phyloP scores from a whole-genome alignment of 306 rosid genomes.

The Hippophae rhamnoides region DNA sequence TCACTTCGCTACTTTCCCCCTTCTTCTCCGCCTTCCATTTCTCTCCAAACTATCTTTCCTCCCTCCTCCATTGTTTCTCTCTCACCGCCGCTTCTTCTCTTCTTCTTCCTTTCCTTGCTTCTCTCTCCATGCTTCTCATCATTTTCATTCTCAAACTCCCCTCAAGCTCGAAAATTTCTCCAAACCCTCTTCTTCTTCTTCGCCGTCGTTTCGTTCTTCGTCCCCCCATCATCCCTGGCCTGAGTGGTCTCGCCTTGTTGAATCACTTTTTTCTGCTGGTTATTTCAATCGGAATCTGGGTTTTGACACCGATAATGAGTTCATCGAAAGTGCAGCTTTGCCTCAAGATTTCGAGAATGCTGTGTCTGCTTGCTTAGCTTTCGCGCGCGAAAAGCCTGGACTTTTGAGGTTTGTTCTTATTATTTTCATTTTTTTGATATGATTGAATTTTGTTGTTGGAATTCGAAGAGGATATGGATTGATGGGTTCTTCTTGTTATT shows the following conservation, averaged over 20 bases:
- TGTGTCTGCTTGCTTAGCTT: constrained; percentile 49
- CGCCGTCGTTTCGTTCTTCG: constrained; percentile 5
- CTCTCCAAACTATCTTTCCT: background rate
- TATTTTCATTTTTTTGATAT: background rate
- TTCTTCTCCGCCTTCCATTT: constrained; percentile 14
- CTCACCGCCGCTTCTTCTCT: background rate
- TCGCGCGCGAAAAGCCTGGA: constrained; percentile 48
- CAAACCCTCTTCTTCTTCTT: constrained; percentile 2
- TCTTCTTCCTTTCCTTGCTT: constrained; percentile 7
- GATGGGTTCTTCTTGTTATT: background rate
- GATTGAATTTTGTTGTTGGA: background rate
- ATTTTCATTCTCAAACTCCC: constrained; percentile 29
- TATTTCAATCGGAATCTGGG: constrained; percentile 16
- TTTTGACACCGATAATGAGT: constrained; percentile 14
- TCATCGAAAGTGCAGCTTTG: constrained; percentile 5
- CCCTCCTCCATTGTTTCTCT: background rate
- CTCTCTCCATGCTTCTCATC: constrained; percentile 32
- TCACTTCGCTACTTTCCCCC: constrained; percentile 18
- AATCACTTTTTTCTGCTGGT: constrained; percentile 41
- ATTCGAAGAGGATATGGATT: background rate
- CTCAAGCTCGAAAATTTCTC: constrained; percentile 13
- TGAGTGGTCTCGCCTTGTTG: constrained; percentile 49
- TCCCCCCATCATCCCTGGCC: constrained; percentile 36
- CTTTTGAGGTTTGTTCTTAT: constrained; percentile 43
- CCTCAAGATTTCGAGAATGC: constrained; percentile 24